Conservation (phyloP, 2,329 filamentous ascomycete genomes). For the Zymoseptoria tritici region DNA sequence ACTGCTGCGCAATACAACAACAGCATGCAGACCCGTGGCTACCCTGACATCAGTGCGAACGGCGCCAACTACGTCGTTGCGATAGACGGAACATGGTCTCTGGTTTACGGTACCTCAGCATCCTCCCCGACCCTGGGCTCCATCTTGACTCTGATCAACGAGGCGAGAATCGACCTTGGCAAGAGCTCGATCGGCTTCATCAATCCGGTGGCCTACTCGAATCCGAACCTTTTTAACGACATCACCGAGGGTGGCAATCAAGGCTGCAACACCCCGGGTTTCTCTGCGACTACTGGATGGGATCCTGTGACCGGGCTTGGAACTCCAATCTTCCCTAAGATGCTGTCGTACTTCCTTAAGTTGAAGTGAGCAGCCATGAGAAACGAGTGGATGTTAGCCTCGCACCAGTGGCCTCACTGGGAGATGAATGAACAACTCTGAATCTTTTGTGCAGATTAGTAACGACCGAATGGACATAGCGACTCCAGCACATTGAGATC, state of each 20-base stretch:
- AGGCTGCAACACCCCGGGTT: slow-evolving; percentile 33
- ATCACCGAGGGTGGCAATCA: slow-evolving; percentile 34
- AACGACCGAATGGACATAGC: too few species aligned
- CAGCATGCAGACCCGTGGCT: slow-evolving; percentile 13
- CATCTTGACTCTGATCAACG: slow-evolving; percentile 42
- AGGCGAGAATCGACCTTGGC: slow-evolving; percentile 30
- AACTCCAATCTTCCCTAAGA: slow-evolving; percentile 28
- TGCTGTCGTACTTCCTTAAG: slow-evolving; percentile 24
- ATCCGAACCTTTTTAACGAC: slow-evolving; percentile 35
- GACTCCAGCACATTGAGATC: too few species aligned
- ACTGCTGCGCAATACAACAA: slow-evolving; percentile 14
- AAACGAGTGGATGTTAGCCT: too few species aligned
- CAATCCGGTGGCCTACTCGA: slow-evolving; percentile 39
- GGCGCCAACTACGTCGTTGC: slow-evolving; percentile 34
- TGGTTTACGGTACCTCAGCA: slow-evolving; percentile 47
- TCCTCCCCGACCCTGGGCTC: slow-evolving; percentile 43
- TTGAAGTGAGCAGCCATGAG: slow-evolving; percentile 2
- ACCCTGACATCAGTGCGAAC: slow-evolving; percentile 31
- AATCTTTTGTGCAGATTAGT: too few species aligned
- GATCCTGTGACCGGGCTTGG: slow-evolving; percentile 23
- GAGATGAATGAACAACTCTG: too few species aligned
- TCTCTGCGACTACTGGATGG: slow-evolving; percentile 22
- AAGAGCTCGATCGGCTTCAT: slow-evolving; percentile 36
- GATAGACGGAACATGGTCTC: slow-evolving; percentile 35
- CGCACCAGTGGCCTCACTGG: too few species aligned